Conservation (phyloP, 73 alveolate genomes). For the Paramecium caudatum region DNA sequence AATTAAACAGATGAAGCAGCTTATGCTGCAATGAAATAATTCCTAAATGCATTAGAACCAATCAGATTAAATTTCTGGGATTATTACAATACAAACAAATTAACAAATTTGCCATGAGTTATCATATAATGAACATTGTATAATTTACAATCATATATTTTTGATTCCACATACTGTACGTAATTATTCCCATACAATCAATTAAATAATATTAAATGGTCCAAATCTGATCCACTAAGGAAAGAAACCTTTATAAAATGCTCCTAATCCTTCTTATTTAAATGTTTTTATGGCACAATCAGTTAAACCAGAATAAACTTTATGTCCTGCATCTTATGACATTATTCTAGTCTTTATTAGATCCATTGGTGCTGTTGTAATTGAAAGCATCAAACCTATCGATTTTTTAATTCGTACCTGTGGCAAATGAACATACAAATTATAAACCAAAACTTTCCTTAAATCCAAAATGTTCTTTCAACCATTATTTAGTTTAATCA, state of each 20-base stretch:
- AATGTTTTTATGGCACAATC: constrained; percentile 79
- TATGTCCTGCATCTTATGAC: constrained; percentile 82
- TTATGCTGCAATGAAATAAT: neutral
- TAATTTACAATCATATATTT: constrained; percentile 68
- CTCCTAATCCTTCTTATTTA: constrained; percentile 84
- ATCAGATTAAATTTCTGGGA: constrained; percentile 61
- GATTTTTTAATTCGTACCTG: constrained; percentile 35
- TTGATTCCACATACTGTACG: constrained; percentile 73
- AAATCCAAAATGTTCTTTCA: constrained; percentile 74
- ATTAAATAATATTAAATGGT: constrained; percentile 76
- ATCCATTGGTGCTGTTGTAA: constrained; percentile 89
- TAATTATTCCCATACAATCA: constrained; percentile 74
- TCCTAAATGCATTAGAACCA: constrained; percentile 31
- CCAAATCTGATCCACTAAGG: constrained; percentile 94
- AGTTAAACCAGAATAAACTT: constrained; percentile 77
- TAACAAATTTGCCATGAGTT: constrained; percentile 58
- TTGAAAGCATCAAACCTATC: constrained; percentile 82
- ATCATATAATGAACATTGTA: neutral
- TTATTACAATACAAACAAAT: constrained; percentile 44
- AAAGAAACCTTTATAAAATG: constrained; percentile 87
- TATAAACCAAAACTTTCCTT: constrained; percentile 80
- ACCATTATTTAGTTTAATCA: constrained; percentile 86
- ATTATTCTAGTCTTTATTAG: constrained; percentile 84
- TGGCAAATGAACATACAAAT: constrained; percentile 80
- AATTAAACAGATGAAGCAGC: constrained; percentile 52